Evolutionary conservation across 108 stramenopile genomes (phyloP).

Genomic region (Epithemia pelagica): DNA sequence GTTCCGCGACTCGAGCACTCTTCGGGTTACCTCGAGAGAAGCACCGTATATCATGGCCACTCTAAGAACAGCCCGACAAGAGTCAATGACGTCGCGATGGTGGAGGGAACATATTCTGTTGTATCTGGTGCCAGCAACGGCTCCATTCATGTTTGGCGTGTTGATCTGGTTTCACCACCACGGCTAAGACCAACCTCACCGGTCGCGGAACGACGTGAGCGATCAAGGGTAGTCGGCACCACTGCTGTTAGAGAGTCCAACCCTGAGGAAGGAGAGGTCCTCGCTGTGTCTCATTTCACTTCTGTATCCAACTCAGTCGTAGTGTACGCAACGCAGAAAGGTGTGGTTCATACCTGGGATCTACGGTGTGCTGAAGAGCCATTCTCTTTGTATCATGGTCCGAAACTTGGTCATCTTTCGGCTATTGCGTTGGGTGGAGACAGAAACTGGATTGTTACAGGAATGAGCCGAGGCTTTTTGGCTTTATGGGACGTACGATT

Average conservation of each 20-base stretch:
- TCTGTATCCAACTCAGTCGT: conserved; percentile 73
- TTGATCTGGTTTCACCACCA: conserved; percentile 43
- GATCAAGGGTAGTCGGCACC: conserved; percentile 60
- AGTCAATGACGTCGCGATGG: conserved; percentile 81
- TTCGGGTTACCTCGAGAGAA: conserved; percentile 67
- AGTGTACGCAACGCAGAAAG: conserved; percentile 76
- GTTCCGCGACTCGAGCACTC: conserved; percentile 69
- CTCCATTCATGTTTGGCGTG: conserved; percentile 82
- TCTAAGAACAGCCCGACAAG: conserved; percentile 16
- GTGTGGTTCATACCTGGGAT: conserved; percentile 77
- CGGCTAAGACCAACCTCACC: neutral
- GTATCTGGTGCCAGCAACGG: conserved; percentile 86
- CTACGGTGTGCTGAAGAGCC: conserved; percentile 66
- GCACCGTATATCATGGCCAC: conserved; percentile 77
- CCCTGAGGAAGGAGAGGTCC: conserved; percentile 76
- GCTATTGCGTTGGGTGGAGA: conserved; percentile 80
- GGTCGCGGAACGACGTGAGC: conserved; percentile 5
- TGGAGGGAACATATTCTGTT: conserved; percentile 87
- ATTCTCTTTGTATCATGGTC: conserved; percentile 60
- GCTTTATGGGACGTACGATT: conserved; percentile 78
- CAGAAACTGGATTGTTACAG: conserved; percentile 82
- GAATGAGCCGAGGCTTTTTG: conserved; percentile 60
- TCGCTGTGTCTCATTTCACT: conserved; percentile 90
- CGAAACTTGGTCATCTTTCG: conserved; percentile 85
- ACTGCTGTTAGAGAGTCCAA: conserved; percentile 40